These are phyloP conservation scores for Wilcoxina mikolae DNA, from an alignment of 495 filamentous ascomycete species.

Conservation along the genomic window DNA sequence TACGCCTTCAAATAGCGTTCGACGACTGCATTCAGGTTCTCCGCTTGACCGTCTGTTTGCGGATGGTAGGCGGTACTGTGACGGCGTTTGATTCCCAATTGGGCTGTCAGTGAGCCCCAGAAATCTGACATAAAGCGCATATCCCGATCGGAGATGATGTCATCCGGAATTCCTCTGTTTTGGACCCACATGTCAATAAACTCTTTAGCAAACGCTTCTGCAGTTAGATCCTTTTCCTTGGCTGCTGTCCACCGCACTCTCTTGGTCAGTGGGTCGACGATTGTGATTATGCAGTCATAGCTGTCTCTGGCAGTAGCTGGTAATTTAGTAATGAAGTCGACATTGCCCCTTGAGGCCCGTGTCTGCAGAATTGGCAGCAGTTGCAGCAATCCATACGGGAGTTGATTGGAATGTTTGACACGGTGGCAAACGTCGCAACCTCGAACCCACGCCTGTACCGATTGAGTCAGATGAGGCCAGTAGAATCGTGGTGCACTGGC, in stretches of 20 bases:
- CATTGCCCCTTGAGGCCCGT: background rate
- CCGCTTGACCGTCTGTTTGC: background rate
- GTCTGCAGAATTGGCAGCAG: background rate
- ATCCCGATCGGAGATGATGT: constrained; percentile 7
- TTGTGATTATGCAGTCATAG: background rate
- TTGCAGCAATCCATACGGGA: background rate
- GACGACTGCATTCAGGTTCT: background rate
- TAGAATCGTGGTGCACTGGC: background rate
- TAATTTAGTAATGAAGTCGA: background rate
- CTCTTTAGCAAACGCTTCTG: background rate
- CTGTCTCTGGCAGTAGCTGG: background rate
- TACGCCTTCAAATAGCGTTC: background rate
- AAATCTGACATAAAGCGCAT: constrained; percentile 1
- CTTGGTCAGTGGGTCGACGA: background rate
- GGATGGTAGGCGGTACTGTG: background rate
- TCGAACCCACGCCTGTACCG: background rate
- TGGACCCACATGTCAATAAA: background rate
- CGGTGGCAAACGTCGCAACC: background rate
- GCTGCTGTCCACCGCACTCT: background rate
- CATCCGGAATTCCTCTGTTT: background rate
- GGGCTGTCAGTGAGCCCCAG: constrained; percentile 1
- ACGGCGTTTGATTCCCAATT: background rate
- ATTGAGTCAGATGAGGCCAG: background rate
- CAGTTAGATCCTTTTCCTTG: background rate
- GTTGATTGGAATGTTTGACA: background rate